A percentile compares a stretch with the other conserved stretches of the same genome.
Evolutionary conservation across 1,284 basidiomycete species (phyloP).

Genomic region (Ganoderma sinense): DNA sequence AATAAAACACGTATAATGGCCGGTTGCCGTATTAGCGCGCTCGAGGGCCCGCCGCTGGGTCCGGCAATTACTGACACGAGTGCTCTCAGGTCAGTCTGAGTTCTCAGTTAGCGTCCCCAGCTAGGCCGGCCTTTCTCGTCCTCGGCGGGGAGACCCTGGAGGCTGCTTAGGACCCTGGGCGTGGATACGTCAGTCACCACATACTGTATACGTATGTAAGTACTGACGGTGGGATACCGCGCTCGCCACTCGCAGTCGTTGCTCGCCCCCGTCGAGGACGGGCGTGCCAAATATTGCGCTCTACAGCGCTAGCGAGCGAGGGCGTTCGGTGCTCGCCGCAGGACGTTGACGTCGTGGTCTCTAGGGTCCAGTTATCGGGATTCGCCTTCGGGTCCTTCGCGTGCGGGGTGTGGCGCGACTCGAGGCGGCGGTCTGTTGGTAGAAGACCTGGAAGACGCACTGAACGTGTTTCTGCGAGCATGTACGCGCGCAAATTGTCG

Average conservation of each 20-base stretch:
- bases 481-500: background rate
- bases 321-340: background rate
- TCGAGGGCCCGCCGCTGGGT: background rate
- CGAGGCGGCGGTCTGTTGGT: background rate
- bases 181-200: background rate
- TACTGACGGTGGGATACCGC: background rate
- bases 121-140: background rate
- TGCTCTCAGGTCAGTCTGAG: background rate
- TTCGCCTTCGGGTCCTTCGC: background rate
- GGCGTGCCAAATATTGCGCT: background rate
- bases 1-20: background rate
- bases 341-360: background rate
- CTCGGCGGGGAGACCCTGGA: background rate
- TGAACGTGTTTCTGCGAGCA: background rate
- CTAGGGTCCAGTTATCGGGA: background rate
- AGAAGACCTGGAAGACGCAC: background rate
- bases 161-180: background rate
- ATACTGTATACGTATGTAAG: background rate
- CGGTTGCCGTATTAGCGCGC: background rate
- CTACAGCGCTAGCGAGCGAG: background rate
- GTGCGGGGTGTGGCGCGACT: background rate
- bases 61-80: background rate
- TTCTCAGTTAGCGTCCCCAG: background rate
- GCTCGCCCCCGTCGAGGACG: constrained; percentile 3
- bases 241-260: background rate